phyloP scores from a whole-genome alignment of 2,329 filamentous ascomycete genomes.

The Macroventuria anomochaeta region DNA sequence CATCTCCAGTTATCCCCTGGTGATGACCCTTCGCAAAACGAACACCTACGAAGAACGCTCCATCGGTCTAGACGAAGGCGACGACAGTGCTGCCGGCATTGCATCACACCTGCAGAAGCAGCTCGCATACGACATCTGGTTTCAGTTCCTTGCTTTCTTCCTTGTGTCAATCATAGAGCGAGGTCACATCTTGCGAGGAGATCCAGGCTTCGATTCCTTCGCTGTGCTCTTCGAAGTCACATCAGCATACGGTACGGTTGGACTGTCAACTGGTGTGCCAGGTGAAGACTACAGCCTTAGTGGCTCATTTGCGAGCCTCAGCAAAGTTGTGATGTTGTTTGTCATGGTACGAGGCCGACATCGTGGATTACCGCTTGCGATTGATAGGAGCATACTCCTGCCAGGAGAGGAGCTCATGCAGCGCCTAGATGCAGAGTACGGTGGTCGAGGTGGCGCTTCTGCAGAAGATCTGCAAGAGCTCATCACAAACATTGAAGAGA shows the following conservation, averaged over 20 bases:
- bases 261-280: conserved; percentile 64
- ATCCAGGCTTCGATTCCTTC: conserved; percentile 40
- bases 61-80: conserved; percentile 62
- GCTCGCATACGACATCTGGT: conserved; percentile 72
- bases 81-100: conserved; percentile 23
- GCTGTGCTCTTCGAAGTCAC: conserved; percentile 62
- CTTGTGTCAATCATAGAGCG: conserved; percentile 68
- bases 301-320: conserved; percentile 61
- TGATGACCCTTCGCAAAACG: conserved; percentile 70
- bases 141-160: conserved; percentile 66
- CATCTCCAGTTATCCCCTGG: conserved; percentile 67
- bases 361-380: conserved; percentile 39
- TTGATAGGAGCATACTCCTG: conserved; percentile 41
- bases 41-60: conserved; percentile 76
- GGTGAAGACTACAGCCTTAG: conserved; percentile 62
- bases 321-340: conserved; percentile 64
- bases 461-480: conserved; percentile 25
- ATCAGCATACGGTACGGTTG: conserved; percentile 67
- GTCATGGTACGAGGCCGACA: conserved; percentile 58
- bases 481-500: conserved; percentile 23
- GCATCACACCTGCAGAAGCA: conserved; percentile 65
- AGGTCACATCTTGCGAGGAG: conserved; percentile 55
- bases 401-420: conserved; percentile 45
- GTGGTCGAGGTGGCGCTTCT: conserved; percentile 22
- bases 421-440: conserved; percentile 41